Conservation (phyloP, 305 asterid species). For the Striga hermonthica region DNA sequence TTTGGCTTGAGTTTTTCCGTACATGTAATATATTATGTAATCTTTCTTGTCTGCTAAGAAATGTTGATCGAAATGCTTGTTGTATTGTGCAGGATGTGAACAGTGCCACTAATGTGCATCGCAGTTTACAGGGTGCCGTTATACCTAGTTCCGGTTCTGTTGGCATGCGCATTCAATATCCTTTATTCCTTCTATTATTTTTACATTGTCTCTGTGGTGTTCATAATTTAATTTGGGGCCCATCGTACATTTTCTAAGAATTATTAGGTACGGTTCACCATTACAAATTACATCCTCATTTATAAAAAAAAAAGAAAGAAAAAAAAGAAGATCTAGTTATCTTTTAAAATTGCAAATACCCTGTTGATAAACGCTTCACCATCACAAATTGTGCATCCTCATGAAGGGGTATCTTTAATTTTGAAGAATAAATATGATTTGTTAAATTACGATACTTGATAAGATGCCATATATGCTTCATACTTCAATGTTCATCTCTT, state of each 20-base stretch:
- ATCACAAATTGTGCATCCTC: background rate
- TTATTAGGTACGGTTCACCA: background rate
- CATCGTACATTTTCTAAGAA: background rate
- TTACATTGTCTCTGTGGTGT: constrained; percentile 6
- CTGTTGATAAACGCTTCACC: background rate
- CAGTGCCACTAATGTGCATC: constrained; percentile 92
- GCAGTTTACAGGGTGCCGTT: constrained; percentile 93
- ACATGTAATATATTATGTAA: background rate
- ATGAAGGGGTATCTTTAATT: background rate
- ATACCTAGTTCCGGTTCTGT: constrained; percentile 96
- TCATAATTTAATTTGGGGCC: background rate
- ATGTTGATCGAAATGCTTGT: constrained; percentile 16
- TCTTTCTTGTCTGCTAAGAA: background rate
- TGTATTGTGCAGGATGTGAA: constrained; percentile 70
- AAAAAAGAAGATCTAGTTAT: background rate
- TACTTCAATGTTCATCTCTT: constrained; percentile 43
- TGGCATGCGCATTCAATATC: constrained; percentile 99
- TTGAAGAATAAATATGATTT: background rate
- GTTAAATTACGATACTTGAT: background rate
- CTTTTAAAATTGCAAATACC: constrained; percentile 4
- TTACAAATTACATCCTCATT: background rate
- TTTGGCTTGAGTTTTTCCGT: background rate
- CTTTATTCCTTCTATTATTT: constrained; percentile 36
- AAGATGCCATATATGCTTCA: background rate
- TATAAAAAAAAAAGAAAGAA: background rate